Evolutionary conservation across 1,284 basidiomycete genomes (phyloP).

Genomic region (Exsudoporus floridanus): DNA sequence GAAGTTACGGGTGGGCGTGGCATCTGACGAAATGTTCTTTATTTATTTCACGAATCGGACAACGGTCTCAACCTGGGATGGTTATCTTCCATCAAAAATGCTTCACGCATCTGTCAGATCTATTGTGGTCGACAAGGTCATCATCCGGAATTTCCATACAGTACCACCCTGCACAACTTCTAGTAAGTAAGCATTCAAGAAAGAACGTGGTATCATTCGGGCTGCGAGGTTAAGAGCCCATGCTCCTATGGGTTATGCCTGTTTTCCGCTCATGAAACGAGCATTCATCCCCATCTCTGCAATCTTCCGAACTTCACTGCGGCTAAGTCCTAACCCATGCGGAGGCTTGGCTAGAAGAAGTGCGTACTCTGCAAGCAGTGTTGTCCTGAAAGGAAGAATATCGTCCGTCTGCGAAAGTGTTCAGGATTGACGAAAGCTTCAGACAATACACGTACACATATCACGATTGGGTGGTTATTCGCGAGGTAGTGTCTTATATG

Average conservation of each 20-base stretch:
- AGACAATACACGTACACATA: constrained; percentile 58
- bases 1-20: constrained; percentile 78
- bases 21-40: constrained; percentile 41
- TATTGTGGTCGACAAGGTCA: neutral
- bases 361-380: constrained; percentile 73
- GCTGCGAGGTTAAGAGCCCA: neutral
- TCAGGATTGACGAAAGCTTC: neutral
- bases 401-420: constrained; percentile 67
- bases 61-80: neutral
- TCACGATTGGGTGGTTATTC: constrained; percentile 64
- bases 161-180: neutral
- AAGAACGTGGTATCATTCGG: neutral
- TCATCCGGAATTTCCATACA: neutral
- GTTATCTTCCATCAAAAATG: neutral
- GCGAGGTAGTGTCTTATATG: constrained; percentile 69
- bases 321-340: constrained; percentile 62
- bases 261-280: constrained; percentile 37
- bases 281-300: constrained; percentile 63
- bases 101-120: neutral
- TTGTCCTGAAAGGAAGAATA: constrained; percentile 71
- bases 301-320: constrained; percentile 55
- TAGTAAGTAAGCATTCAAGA: neutral
- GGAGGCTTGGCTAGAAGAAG: constrained; percentile 68
- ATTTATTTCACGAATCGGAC: neutral
- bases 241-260: neutral